A percentile compares a stretch with the other conserved stretches of the same genome.
Conservation (phyloP, 2,329 filamentous ascomycete genomes). For the Penicillium sp. region DNA sequence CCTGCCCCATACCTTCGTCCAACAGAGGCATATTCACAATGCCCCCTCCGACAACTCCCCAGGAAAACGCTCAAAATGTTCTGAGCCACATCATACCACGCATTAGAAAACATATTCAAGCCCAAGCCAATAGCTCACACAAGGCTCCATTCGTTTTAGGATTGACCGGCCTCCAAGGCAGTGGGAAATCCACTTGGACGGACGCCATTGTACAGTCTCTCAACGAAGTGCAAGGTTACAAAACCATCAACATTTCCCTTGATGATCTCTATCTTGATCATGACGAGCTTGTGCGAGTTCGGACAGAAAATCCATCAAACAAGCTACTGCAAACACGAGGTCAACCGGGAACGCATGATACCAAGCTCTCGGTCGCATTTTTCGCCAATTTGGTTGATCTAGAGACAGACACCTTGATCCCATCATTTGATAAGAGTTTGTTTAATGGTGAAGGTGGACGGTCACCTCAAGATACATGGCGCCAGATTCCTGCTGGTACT, state of each 20-base stretch:
- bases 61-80: conserved; percentile 7
- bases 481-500: conserved; percentile 4
- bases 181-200: conserved; percentile 24
- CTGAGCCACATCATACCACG: conserved; percentile 6
- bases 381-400: conserved; percentile 10
- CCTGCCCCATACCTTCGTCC: not conserved
- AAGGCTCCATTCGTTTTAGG: conserved; percentile 15
- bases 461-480: conserved; percentile 11
- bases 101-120: conserved; percentile 7
- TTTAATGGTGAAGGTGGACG: conserved; percentile 22
- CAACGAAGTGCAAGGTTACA: conserved; percentile 5
- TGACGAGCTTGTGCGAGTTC: conserved; percentile 15
- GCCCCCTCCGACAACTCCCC: conserved; percentile 4
- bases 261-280: conserved; percentile 24
- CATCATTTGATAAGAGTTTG: conserved; percentile 21
- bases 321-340: conserved; percentile 20
- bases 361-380: conserved; percentile 12
- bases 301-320: conserved; percentile 11
- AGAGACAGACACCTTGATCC: conserved; percentile 9
- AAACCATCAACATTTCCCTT: conserved; percentile 21
- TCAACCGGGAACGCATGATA: conserved; percentile 23
- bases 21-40: not conserved
- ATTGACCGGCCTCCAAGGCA: conserved; percentile 23
- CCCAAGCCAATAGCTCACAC: not conserved
- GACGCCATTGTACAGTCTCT: conserved; percentile 14